phyloP scores from a whole-genome alignment of 129 eudicot species.

The Deinandra increscens region DNA sequence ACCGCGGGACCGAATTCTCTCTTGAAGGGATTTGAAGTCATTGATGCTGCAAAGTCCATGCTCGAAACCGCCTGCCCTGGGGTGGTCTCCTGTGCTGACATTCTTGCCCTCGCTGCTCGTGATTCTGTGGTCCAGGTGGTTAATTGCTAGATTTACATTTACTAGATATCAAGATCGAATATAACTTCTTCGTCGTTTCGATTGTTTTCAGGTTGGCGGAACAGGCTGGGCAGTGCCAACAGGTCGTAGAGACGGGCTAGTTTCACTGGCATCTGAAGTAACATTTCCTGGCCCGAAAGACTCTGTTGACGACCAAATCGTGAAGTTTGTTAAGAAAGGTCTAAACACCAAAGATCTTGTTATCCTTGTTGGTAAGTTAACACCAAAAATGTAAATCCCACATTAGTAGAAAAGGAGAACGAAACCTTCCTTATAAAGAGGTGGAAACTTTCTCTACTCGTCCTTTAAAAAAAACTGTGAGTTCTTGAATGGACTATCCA shows the following conservation, averaged over 20 bases:
- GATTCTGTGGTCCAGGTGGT: conserved; percentile 66
- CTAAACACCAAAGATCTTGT: conserved; percentile 58
- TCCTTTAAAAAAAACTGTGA: too few relatives aligned
- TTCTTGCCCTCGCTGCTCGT: conserved; percentile 77
- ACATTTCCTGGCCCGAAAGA: conserved; percentile 53
- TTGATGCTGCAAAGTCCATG: conserved; percentile 60
- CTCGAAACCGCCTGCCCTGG: conserved; percentile 65
- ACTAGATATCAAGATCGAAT: too few relatives aligned
- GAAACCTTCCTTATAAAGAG: too few relatives aligned
- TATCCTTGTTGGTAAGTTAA: conserved; percentile 57
- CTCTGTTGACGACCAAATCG: conserved; percentile 37
- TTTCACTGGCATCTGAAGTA: conserved; percentile 55
- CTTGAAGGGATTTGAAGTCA: conserved; percentile 73
- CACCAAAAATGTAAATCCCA: too few relatives aligned
- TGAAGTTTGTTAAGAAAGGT: conserved; percentile 54
- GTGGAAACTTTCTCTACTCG: too few relatives aligned
- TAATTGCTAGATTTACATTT: background rate
- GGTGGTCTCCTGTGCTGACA: conserved; percentile 86
- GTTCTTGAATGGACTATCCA: too few relatives aligned
- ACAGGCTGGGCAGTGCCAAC: conserved; percentile 61
- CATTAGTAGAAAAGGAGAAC: too few relatives aligned
- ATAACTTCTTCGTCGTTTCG: too few relatives aligned
- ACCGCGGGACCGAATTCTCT: conserved; percentile 58
- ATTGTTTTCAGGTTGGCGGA: conserved; percentile 49
- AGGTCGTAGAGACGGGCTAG: conserved; percentile 59